Evolutionary conservation across 2,329 filamentous ascomycete species (phyloP), one percentile per base, ranked within the genome.

Genomic region (Xylaria sp.): DNA sequence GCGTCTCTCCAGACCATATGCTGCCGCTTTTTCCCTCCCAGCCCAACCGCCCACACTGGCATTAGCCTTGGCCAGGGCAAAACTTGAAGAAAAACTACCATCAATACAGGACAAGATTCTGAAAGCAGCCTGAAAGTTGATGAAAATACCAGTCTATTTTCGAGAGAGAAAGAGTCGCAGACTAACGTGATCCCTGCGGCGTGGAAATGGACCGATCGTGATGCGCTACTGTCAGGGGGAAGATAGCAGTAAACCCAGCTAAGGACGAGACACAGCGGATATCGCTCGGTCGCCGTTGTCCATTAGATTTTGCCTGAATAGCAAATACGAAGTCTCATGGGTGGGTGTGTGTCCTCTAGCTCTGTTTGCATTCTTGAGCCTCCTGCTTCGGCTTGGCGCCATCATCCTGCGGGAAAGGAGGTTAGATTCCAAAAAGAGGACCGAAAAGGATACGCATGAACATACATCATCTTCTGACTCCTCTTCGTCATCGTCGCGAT

Each of bases 291-390:
- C 43, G 59, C 60, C 45, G 50, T 53, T 60, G n/a, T 57, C 32
- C 57, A 30, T 41, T 41, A 62, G 50, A 66, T 61, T 60, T 55
- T 55, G 45, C 56, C 59, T 69, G 62, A 57, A 56, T 36, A 58
- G 57, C 55, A 72, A 61, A 60, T 57, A 61, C 23, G n/a, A 57
- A 63, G 52, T 25, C n/a, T 57, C 23, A 28, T 59, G n/a, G 28
- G 39, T 41, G 53, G 6, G 32, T 41, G 56, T 28, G 15, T 45
- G 41, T 69, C 67, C 70, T 83, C 86, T 89, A 97, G 84, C 93
- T 97, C 84, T 97, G 93, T 87, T 97, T 97, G 90, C 94, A 97
- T 85, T 97, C 94, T 74, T 94, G 93, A 74, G 93, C 90, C 83
- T 97, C 93, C 84, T 96, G 93, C 87, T 97, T 97, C 67, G 94